Conservation (phyloP, 1,284 basidiomycete species). For the Termitomyces sp. region DNA sequence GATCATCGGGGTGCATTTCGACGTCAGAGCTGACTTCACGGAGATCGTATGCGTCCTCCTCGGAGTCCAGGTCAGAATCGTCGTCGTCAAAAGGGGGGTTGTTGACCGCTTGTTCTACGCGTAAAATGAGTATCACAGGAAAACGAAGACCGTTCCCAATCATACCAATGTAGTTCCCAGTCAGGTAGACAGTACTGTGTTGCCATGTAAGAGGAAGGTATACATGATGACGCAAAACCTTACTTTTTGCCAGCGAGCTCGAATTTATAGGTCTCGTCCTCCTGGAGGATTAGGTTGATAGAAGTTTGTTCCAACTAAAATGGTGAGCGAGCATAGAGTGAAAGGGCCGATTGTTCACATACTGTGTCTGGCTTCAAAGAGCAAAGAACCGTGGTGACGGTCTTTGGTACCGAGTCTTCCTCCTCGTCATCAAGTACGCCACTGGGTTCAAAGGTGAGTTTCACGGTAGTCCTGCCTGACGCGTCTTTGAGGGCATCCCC, state of each 20-base stretch:
- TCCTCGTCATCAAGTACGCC: conserved; percentile 39
- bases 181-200: conserved; percentile 73
- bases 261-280: conserved; percentile 66
- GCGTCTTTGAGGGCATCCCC: conserved; percentile 67
- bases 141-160: conserved; percentile 9
- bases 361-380: conserved; percentile 74
- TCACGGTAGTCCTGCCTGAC: conserved; percentile 71
- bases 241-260: conserved; percentile 85
- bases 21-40: conserved; percentile 75
- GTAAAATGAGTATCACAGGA: conserved; percentile 1
- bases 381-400: conserved; percentile 51
- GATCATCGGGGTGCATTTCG: conserved; percentile 48
- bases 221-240: conserved; percentile 17
- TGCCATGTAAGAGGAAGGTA: conserved; percentile 7
- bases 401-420: conserved; percentile 45
- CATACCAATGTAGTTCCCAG: conserved; percentile 86
- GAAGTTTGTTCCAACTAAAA: conserved; percentile 74
- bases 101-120: conserved; percentile 47
- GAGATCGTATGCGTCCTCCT: conserved; percentile 58
- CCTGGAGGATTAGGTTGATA: conserved; percentile 72
- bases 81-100: conserved; percentile 41
- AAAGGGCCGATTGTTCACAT: conserved; percentile 15
- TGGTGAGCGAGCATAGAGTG: background rate
- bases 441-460: conserved; percentile 60
- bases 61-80: conserved; percentile 38